A percentile compares a stretch with the other conserved stretches of the same genome.
Evolutionary conservation across 768 basidiomycete genomes (phyloP).

Genomic region (Pleurotus ostreatus): DNA sequence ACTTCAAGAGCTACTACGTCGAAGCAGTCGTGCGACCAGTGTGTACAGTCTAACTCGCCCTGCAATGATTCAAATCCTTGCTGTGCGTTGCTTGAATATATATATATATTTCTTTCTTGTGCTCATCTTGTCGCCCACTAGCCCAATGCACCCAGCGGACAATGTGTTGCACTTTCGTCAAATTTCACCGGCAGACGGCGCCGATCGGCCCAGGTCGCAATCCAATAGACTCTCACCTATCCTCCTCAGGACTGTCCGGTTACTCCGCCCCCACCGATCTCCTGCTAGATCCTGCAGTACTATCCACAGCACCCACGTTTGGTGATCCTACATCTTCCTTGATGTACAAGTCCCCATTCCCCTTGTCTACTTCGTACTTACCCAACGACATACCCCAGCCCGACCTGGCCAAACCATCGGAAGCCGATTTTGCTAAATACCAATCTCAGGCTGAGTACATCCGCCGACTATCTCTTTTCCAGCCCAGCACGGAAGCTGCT

Average conservation of each 20-base stretch:
- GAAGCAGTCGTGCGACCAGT: constrained; percentile 83
- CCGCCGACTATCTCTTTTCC: constrained; percentile 17
- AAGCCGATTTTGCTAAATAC: constrained; percentile 45
- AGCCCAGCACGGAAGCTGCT: not conserved
- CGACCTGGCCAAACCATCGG: constrained; percentile 11
- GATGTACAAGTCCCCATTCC: constrained; percentile 16
- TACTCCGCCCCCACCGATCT: constrained; percentile 36
- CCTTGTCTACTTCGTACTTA: constrained; percentile 20
- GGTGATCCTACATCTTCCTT: constrained; percentile 6
- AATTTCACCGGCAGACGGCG: constrained; percentile 79
- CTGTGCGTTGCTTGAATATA: constrained; percentile 37
- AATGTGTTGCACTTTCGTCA: constrained; percentile 72
- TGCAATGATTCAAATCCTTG: constrained; percentile 81
- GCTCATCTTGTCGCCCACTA: constrained; percentile 20
- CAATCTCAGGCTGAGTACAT: constrained; percentile 42
- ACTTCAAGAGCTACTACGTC: constrained; percentile 72
- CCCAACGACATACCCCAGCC: constrained; percentile 7
- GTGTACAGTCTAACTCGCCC: constrained; percentile 67
- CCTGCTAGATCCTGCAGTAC: constrained; percentile 33
- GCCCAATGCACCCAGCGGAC: constrained; percentile 74
- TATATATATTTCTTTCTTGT: not conserved
- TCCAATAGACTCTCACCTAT: constrained; percentile 21
- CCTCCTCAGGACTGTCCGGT: constrained; percentile 23
- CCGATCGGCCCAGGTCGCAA: constrained; percentile 71
- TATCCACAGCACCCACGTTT: constrained; percentile 25